Evolutionary conservation across 495 filamentous ascomycete genomes (phyloP).

Genomic region (Hypoxylon perforatum): DNA sequence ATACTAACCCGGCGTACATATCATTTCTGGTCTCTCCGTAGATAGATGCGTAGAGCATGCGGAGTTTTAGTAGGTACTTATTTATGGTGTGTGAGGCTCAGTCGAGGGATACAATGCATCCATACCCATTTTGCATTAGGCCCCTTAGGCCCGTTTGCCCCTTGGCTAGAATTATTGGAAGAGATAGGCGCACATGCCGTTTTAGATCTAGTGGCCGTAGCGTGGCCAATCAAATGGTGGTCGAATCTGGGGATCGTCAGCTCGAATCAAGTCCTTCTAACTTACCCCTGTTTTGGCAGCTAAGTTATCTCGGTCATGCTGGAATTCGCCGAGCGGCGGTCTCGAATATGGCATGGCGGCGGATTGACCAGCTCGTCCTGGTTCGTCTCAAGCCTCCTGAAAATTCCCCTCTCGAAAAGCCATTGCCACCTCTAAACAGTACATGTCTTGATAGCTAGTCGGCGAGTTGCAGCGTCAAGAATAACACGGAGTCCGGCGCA

Average conservation of each 20-base stretch:
- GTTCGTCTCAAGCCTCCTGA: background rate
- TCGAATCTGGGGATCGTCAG: background rate
- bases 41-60: too few species aligned
- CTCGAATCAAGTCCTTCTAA: background rate
- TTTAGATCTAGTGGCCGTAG: background rate
- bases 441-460: background rate
- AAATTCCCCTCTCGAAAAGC: background rate
- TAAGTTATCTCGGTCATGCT: background rate
- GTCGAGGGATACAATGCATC: too few species aligned
- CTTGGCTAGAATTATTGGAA: background rate
- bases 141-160: too few species aligned
- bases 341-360: background rate
- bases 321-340: background rate
- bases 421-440: background rate
- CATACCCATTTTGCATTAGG: too few species aligned
- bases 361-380: background rate
- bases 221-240: background rate
- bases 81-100: too few species aligned
- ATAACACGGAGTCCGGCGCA: too few species aligned
- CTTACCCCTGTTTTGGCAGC: background rate
- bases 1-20: too few species aligned
- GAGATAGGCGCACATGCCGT: constrained; percentile 1
- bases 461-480: too few species aligned
- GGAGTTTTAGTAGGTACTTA: too few species aligned
- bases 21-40: too few species aligned